Base-by-base conservation (phyloP, 495 filamentous ascomycete species). In the Penicillium canescens region DNA sequence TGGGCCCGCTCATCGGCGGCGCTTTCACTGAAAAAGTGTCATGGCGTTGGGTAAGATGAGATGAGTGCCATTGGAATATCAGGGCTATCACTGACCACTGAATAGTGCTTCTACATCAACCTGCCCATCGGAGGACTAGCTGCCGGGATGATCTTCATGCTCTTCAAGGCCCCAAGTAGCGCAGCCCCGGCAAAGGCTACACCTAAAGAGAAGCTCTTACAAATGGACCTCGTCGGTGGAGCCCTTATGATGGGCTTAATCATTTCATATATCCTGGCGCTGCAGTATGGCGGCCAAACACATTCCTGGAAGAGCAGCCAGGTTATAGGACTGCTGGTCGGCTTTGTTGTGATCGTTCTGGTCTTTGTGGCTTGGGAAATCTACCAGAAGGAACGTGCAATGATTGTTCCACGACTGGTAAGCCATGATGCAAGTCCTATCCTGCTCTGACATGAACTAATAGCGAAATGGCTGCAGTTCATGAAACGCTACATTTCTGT, bases 71-170 rank as follows among this genome's bases (percentile, higher is more conserved):
- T 20, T 16, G 16, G 37, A 50, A n/a, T 42, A 14, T 42, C 8
- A 18, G 18, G 18, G 13, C 18, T 23, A 21, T 43, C 6, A 52
- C 42, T 41, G 21, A 52, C 39, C 34, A 33, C 31, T 31, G 18
- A 26, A n/a, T 37, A 41, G 87, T 90, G 85, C 61, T 91, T 91
- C 71, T 90, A 80, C 66, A 85, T 87, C 68, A 89, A 89, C 54
- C 67, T 68, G 2, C 66, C 68, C 1, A 38, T 65, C 24, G 70
- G 72, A 0, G 70, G 59, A 11, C 10, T 60, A 3, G 52, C 56
- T 41, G 24, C 60, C 9, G 52, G 52, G 6, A 34, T 61, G 8
- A 51, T 71, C 8, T 14, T 65, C 5, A 23, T 71, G 14, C 50
- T 67, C 45, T 58, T 70, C 33, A 44, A 56, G 4, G 8, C 50